Evolutionary conservation across 23 red algal genomes (phyloP).

Genomic region (Gracilaria vermiculophylla): DNA sequence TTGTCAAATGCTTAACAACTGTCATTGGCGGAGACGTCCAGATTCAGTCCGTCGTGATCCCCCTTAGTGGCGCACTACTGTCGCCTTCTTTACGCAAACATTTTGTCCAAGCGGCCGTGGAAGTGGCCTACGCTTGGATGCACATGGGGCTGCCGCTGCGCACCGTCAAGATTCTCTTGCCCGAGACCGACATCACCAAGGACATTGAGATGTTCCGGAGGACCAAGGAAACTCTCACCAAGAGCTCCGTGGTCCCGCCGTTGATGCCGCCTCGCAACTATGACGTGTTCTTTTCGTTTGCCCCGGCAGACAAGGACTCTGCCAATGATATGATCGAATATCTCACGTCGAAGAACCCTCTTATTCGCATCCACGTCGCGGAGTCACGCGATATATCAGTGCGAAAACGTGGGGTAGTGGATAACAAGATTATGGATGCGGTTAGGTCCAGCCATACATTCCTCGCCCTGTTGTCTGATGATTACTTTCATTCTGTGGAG

Average conservation of each 20-base stretch:
- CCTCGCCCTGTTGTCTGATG: constrained; percentile 76
- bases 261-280: constrained; percentile 30
- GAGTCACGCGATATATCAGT: constrained; percentile 73
- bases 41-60: constrained; percentile 75
- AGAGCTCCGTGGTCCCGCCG: neutral
- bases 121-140: constrained; percentile 90
- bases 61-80: constrained; percentile 76
- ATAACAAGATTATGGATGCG: constrained; percentile 79
- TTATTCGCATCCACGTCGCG: constrained; percentile 67
- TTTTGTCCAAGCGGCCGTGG: constrained; percentile 84
- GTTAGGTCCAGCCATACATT: constrained; percentile 75
- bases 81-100: constrained; percentile 74
- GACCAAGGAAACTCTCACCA: constrained; percentile 23
- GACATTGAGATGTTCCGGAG: constrained; percentile 80
- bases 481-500: constrained; percentile 85
- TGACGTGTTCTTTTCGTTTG: constrained; percentile 83
- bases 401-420: constrained; percentile 75
- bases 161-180: constrained; percentile 85
- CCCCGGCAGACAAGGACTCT: constrained; percentile 69
- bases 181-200: constrained; percentile 84
- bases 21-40: constrained; percentile 86
- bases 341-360: constrained; percentile 70
- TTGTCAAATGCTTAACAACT: constrained; percentile 85
- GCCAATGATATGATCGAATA: constrained; percentile 75
- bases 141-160: constrained; percentile 81